Conservation (phyloP, 2,329 filamentous ascomycete genomes). For the Xylaria arbuscula region DNA sequence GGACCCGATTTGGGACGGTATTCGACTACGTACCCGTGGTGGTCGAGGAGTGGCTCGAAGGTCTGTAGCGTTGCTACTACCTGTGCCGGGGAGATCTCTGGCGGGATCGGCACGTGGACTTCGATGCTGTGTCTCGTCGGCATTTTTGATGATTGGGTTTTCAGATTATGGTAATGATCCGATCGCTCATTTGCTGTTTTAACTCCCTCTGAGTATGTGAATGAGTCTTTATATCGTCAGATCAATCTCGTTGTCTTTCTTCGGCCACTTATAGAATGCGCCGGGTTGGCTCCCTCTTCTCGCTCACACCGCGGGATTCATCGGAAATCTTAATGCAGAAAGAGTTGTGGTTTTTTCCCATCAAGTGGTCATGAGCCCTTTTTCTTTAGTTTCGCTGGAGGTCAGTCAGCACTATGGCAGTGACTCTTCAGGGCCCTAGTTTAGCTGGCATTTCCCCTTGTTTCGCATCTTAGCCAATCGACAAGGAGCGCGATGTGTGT, state of each 20-base stretch:
- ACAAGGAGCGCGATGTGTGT: constrained; percentile 4
- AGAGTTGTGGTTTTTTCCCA: neutral
- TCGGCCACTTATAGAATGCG: neutral
- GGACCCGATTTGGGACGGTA: constrained; percentile 22
- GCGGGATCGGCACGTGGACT: constrained; percentile 29
- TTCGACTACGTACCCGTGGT: constrained; percentile 29
- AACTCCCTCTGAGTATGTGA: neutral
- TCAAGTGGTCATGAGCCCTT: constrained; percentile 4
- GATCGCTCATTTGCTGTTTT: neutral
- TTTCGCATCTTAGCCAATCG: constrained; percentile 29
- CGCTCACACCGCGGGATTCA: neutral
- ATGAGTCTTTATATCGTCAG: constrained; percentile 10
- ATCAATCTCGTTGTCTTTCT: neutral
- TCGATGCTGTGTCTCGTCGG: constrained; percentile 21
- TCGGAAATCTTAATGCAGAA: neutral
- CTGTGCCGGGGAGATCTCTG: constrained; percentile 7
- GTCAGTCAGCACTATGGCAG: constrained; percentile 9
- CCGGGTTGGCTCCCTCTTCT: neutral
- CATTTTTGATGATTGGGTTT: constrained; percentile 14
- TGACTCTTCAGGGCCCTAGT: constrained; percentile 10
- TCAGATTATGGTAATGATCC: neutral
- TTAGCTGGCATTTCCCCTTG: constrained; percentile 15
- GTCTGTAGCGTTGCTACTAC: constrained; percentile 30
- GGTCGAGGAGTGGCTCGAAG: constrained; percentile 34
- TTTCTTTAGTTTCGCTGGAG: neutral